Evolutionary conservation across 2,329 filamentous ascomycete species (phyloP), one percentile per base, ranked within the genome.

Genomic region (Diaporthe amygdali): DNA sequence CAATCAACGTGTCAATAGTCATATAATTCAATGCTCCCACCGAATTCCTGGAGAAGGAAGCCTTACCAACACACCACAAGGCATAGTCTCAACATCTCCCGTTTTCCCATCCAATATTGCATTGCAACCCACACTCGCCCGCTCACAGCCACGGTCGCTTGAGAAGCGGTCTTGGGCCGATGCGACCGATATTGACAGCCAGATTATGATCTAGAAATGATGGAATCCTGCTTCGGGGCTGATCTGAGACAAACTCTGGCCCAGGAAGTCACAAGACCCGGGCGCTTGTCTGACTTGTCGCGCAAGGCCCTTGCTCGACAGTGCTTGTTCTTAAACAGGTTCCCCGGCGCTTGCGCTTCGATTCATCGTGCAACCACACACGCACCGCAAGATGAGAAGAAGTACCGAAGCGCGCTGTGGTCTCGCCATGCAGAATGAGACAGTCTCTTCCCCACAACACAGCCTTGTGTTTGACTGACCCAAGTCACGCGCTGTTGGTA

Each of bases 281-380:
- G 59, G 59, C 59, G 59, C 59, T 47, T 63, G 59, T 47, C 47
- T 63, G 56, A 63, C 27, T 47, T 63, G 41, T 17, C 56, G 56
- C 54, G 54, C 56, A 46, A 46, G 41, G 41, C 39, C 39, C 56
- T 32, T 63, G 56, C 39, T n/a, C 56, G 27, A 46, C 39, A 39
- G 46, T 47, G n/a, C 56, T 63, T 63, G 25, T 63, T 20, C 27
- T 22, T n/a, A 39, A 46, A 12, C 56, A 34, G 55, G 34, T 56
- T 59, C 20, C 52, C 66, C 39, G 67, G 67, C 67, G 67, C 54
- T 61, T 69, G 67, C 67, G 67, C 67, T 64, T 69, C 54, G 44
- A 30, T 30, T 55, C 14, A 59, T 25, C 44, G 27, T 37, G n/a
- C 17, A 44, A 22, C 22, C 9, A 32, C 22, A 5, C 5, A 2